A percentile compares a stretch with the other conserved stretches of the same genome.
phyloP scores from a whole-genome alignment of 306 rosid genomes.

The Prunus padus region DNA sequence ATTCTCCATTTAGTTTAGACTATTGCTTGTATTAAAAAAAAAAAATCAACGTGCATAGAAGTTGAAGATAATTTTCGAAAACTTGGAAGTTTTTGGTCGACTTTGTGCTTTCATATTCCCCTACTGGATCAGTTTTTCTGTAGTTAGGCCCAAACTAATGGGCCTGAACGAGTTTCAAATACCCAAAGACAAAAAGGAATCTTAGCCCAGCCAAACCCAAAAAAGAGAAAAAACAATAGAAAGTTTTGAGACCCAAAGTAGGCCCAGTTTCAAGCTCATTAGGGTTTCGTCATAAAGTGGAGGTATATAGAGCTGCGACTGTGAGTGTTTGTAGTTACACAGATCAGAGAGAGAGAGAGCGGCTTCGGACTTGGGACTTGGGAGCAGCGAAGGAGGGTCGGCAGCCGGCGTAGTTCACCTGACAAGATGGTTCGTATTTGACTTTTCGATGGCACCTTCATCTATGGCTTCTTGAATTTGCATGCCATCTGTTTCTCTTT shows the following conservation, averaged over 20 bases:
- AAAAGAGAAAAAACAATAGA: neutral
- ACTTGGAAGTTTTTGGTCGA: too few species aligned
- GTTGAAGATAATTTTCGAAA: too few species aligned
- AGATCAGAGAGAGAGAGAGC: neutral
- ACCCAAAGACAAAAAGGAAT: neutral
- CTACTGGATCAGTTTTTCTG: too few species aligned
- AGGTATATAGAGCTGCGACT: conserved; percentile 7
- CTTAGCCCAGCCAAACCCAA: neutral
- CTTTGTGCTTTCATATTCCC: too few species aligned
- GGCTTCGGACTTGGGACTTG: neutral
- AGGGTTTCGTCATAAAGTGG: conserved; percentile 2
- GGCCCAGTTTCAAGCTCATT: neutral
- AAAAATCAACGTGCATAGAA: too few species aligned
- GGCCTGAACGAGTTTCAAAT: too few species aligned
- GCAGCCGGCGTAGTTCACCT: neutral
- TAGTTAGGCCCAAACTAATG: too few species aligned
- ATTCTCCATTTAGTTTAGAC: too few species aligned
- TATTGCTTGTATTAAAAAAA: too few species aligned
- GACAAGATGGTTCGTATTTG: conserved; percentile 13
- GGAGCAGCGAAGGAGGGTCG: neutral
- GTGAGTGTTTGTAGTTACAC: neutral
- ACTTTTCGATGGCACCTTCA: neutral
- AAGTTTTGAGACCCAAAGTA: neutral
- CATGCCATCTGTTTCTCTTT: neutral
- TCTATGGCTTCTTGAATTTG: neutral